phyloP scores from a whole-genome alignment of 495 filamentous ascomycete genomes.

The Penicillium arizonense region DNA sequence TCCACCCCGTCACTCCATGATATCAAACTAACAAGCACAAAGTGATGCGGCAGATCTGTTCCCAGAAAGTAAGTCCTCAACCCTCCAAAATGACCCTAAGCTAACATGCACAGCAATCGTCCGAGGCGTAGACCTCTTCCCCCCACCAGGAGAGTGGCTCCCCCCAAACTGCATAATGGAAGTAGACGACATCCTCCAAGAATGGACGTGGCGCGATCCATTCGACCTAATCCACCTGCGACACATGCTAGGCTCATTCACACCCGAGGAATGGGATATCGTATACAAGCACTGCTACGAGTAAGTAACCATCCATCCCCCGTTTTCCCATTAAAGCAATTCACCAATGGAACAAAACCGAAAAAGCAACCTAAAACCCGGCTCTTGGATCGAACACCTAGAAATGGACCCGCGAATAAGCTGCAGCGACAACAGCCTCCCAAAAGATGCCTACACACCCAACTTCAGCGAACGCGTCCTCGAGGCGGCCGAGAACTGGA shows the following conservation, averaged over 20 bases:
- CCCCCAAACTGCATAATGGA: slow-evolving; percentile 25
- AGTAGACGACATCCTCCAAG: slow-evolving; percentile 19
- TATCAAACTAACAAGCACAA: background rate
- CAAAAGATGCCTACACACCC: slow-evolving; percentile 16
- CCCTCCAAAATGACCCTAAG: background rate
- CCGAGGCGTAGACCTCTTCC: slow-evolving; percentile 6
- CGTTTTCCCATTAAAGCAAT: too few species aligned
- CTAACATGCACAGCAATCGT: background rate
- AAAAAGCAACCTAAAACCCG: slow-evolving; percentile 32
- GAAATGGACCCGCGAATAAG: slow-evolving; percentile 36
- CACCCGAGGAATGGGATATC: background rate
- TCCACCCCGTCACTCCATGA: background rate
- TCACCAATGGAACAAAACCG: background rate
- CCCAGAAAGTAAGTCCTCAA: background rate
- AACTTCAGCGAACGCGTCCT: slow-evolving; percentile 12
- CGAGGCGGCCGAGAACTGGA: background rate
- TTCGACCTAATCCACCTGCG: slow-evolving; percentile 25
- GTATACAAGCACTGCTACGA: too few species aligned
- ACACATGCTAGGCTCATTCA: slow-evolving; percentile 9
- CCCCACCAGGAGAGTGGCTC: slow-evolving; percentile 7
- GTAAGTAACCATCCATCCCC: slow-evolving; percentile 16
- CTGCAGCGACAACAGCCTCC: slow-evolving; percentile 40
- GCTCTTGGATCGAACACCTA: slow-evolving; percentile 52
- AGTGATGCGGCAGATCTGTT: slow-evolving; percentile 12
- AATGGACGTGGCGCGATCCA: slow-evolving; percentile 18